These are phyloP conservation scores for Acacia concinna DNA, from an alignment of 331 rosid genomes.

Conservation along the genomic window DNA sequence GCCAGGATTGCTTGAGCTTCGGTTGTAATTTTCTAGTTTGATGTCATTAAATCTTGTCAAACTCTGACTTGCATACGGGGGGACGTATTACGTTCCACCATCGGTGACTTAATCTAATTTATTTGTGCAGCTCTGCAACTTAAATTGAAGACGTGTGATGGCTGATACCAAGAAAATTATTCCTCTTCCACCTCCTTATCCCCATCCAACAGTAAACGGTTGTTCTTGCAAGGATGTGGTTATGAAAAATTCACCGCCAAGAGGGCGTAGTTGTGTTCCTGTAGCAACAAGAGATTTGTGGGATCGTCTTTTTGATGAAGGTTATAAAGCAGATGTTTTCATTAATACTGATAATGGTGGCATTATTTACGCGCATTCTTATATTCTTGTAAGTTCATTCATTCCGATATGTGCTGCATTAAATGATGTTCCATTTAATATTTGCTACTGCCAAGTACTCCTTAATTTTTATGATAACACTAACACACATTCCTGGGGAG, in stretches of 20 bases:
- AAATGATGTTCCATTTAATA: background rate
- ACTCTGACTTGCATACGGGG: background rate
- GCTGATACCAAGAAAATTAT: slow-evolving; percentile 32
- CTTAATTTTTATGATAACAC: background rate
- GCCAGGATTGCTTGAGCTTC: background rate
- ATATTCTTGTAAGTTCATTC: slow-evolving; percentile 69
- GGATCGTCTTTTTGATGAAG: slow-evolving; percentile 71
- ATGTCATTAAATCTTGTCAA: background rate
- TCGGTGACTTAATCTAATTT: slow-evolving; percentile 15
- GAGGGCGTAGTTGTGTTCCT: slow-evolving; percentile 44
- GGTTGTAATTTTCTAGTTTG: background rate
- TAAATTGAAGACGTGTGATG: slow-evolving; percentile 27
- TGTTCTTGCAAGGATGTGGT: slow-evolving; percentile 17
- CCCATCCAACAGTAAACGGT: slow-evolving; percentile 34
- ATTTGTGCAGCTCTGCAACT: slow-evolving; percentile 35
- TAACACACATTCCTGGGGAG: slow-evolving; percentile 11
- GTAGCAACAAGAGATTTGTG: slow-evolving; percentile 56
- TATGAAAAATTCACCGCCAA: slow-evolving; percentile 19
- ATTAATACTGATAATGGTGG: slow-evolving; percentile 65
- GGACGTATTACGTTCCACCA: background rate
- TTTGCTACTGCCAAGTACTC: background rate
- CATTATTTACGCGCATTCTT: slow-evolving; percentile 71
- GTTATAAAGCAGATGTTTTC: slow-evolving; percentile 76
- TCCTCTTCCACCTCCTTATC: slow-evolving; percentile 61
- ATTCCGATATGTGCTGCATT: background rate